phyloP scores from a whole-genome alignment of 2,329 filamentous ascomycete genomes.

The Aureobasidium pullulans region DNA sequence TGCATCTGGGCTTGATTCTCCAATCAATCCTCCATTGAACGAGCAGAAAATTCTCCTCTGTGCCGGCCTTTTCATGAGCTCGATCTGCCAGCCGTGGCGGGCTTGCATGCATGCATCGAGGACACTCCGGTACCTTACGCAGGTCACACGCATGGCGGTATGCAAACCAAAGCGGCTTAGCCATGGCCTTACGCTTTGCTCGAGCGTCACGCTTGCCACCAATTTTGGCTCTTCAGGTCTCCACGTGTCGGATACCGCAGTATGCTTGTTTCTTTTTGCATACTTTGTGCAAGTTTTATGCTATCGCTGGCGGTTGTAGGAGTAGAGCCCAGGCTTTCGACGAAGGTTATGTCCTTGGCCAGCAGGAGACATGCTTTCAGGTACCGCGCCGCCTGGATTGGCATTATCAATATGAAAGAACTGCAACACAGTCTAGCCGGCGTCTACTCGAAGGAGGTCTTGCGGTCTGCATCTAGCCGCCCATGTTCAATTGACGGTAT shows the following conservation, averaged over 20 bases:
- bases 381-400: neutral
- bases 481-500: neutral
- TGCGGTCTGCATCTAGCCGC: conserved; percentile 8
- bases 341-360: neutral
- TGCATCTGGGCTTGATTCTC: neutral
- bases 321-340: neutral
- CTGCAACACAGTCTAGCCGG: neutral
- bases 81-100: neutral
- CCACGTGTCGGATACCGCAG: conserved; percentile 10
- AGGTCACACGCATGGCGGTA: conserved; percentile 19
- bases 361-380: neutral
- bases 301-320: neutral
- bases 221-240: conserved; percentile 4
- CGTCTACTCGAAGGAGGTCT: neutral
- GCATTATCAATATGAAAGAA: neutral
- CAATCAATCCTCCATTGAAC: neutral
- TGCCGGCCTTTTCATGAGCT: neutral
- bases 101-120: conserved; percentile 6
- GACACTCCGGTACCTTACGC: neutral
- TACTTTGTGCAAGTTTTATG: conserved; percentile 8
- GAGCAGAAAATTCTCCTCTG: neutral
- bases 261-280: neutral
- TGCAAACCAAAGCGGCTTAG: conserved; percentile 15
- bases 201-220: conserved; percentile 15
- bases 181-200: conserved; percentile 15